These are phyloP conservation scores for Fusarium chaquense DNA, from an alignment of 2,329 filamentous ascomycete species.

Conservation along the genomic window DNA sequence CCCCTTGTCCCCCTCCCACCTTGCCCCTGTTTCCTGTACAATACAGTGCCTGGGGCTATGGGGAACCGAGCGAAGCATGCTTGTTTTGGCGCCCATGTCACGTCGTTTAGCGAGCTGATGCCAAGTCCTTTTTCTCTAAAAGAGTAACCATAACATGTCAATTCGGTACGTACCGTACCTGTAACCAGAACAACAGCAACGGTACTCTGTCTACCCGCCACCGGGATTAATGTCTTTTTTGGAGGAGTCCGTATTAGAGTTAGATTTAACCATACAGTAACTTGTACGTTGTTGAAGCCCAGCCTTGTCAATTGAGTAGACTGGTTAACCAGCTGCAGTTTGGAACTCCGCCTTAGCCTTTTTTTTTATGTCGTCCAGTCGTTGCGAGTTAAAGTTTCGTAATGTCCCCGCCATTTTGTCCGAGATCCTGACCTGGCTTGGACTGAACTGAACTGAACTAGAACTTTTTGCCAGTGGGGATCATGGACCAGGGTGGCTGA, in stretches of 20 bases:
- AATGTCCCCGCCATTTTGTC: background rate
- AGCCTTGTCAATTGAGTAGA: background rate
- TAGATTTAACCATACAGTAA: background rate
- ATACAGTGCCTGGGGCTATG: background rate
- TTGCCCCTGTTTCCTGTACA: background rate
- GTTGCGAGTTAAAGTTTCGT: background rate
- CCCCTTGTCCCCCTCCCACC: background rate
- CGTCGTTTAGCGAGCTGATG: constrained; percentile 17
- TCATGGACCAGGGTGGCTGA: background rate
- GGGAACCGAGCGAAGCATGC: background rate
- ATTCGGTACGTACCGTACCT: constrained; percentile 1
- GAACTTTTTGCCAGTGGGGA: background rate
- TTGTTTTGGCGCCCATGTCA: constrained; percentile 1
- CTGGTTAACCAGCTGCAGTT: background rate
- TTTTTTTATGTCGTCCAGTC: background rate
- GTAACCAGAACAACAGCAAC: constrained; percentile 7
- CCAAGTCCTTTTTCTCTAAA: background rate
- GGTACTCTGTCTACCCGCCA: background rate
- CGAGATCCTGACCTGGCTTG: background rate
- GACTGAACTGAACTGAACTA: background rate
- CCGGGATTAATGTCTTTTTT: background rate
- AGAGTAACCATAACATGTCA: constrained; percentile 1
- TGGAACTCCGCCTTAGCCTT: background rate
- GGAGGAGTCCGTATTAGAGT: background rate
- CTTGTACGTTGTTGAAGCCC: background rate